A percentile compares a stretch with the other conserved stretches of the same genome.
These are phyloP conservation scores for Penicillium simplicissimum DNA, from an alignment of 495 filamentous ascomycete species.

Conservation along the genomic window DNA sequence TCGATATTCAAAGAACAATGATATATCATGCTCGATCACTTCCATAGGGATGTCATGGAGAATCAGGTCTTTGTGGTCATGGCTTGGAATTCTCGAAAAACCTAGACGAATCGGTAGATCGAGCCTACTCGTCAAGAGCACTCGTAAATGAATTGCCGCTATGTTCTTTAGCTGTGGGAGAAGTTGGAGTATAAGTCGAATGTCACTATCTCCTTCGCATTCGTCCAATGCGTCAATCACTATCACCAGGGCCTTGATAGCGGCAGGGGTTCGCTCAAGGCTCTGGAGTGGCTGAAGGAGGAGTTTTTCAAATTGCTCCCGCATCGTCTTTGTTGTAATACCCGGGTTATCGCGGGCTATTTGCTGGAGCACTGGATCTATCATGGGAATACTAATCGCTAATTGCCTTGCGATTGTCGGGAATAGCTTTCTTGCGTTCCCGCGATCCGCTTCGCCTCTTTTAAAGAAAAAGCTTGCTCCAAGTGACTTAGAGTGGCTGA, in stretches of 20 bases:
- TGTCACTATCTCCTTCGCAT: constrained; percentile 44
- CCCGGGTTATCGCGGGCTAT: constrained; percentile 36
- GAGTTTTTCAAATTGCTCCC: constrained; percentile 51
- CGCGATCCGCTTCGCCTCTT: not conserved
- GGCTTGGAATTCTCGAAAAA: not conserved
- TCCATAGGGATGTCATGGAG: constrained; percentile 25
- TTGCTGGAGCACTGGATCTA: constrained; percentile 30
- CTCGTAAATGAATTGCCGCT: constrained; percentile 3
- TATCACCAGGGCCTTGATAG: constrained; percentile 28
- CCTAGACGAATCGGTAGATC: constrained; percentile 11
- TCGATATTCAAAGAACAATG: constrained; percentile 21
- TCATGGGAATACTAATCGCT: not conserved
- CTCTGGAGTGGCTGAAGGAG: constrained; percentile 40
- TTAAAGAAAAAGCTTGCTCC: not conserved
- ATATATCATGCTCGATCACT: constrained; percentile 31
- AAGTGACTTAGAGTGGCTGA: not conserved
- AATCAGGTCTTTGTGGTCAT: constrained; percentile 12
- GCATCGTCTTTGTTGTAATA: constrained; percentile 37
- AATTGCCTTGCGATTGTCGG: not conserved
- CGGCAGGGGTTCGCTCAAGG: not conserved
- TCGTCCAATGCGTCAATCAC: constrained; percentile 57
- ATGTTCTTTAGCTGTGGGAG: constrained; percentile 20
- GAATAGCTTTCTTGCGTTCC: not conserved
- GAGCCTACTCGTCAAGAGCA: not conserved
- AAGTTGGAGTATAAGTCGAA: constrained; percentile 38